Base-by-base conservation (phyloP, 305 asterid species). In the Andrographis paniculata region DNA sequence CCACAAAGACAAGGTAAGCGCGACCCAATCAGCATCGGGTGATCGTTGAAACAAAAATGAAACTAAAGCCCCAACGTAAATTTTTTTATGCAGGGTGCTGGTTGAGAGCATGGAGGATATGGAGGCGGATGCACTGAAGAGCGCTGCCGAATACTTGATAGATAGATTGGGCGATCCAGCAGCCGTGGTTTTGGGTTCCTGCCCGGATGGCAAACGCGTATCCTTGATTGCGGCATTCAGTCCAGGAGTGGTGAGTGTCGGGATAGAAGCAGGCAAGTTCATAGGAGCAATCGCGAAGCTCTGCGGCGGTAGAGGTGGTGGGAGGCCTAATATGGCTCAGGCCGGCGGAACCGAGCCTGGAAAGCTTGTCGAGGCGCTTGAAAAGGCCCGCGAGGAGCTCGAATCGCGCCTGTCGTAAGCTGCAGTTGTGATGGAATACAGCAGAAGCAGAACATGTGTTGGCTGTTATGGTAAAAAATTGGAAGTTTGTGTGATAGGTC, bases 261-360 rank as follows among this genome's bases (percentile, higher is more conserved):
- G 98, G 40, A 52, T 86, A 17, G 79, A 82, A 58, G 98, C 95
- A 0, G 98, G 98, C 55, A 87, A 86, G 68, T 73, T 86, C 23
- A 79, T 89, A 10, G 95, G 94, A 58, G 75, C 84, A 28, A 69
- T 89, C 62, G 95, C 96, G 40, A 74, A 82, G 62, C 44, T 76
- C 59, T 89, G 98, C 14, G 96, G 98, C 10, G 98, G 98, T 42
- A 83, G 69, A 64, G 98, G 98, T 6, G 98, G 96, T 8, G 98
- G 98, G 22, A 80, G 88, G 16, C 96, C 95, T 18, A 82, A 80
- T 60, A 63, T 82, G 0, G 98, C 98, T 16, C 96, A 86, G 78
- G 98, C 96, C 2, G 96, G 98, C 40, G 98, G 98, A 47, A 76
- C 76, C 54, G 80, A 86, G 67, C 95, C 96, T 17, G 81, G 82